These are phyloP conservation scores for Lachancea waltii DNA, from an alignment of 805 yeast species.

Conservation along the genomic window DNA sequence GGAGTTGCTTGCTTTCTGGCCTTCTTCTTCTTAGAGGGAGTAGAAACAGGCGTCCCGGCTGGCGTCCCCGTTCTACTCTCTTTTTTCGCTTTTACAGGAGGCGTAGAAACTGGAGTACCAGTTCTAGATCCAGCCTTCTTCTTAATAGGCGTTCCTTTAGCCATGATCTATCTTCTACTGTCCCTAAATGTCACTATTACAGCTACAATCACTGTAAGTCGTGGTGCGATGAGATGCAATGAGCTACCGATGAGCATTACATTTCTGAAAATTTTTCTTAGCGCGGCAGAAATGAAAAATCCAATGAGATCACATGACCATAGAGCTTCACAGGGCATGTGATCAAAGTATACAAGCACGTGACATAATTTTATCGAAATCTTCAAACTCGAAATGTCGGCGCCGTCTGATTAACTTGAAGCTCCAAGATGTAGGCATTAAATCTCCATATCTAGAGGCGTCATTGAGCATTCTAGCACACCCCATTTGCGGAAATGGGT, in stretches of 20 bases:
- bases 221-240: slow-evolving; percentile 5
- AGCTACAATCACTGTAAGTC: neutral
- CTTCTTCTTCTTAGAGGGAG: slow-evolving; percentile 18
- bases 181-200: slow-evolving; percentile 2
- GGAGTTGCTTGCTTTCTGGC: slow-evolving; percentile 8
- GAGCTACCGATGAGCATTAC: neutral
- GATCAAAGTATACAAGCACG: too few relatives aligned
- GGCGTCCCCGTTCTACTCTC: slow-evolving; percentile 10
- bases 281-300: neutral
- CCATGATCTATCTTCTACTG: slow-evolving; percentile 15
- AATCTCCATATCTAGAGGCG: too few relatives aligned
- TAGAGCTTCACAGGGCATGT: neutral
- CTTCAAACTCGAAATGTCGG: too few relatives aligned
- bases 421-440: too few relatives aligned
- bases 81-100: slow-evolving; percentile 9
- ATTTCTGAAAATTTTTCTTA: neutral
- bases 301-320: neutral
- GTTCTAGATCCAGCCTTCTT: slow-evolving; percentile 13
- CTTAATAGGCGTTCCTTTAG: slow-evolving; percentile 17
- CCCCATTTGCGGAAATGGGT: slow-evolving; percentile 40
- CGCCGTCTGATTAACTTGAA: too few relatives aligned
- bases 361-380: too few relatives aligned
- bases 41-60: slow-evolving; percentile 12
- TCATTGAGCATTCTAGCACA: neutral
- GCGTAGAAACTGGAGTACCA: slow-evolving; percentile 14